phyloP scores from a whole-genome alignment of 192 early-diverging fungal genomes.

The Coemansia sp. region DNA sequence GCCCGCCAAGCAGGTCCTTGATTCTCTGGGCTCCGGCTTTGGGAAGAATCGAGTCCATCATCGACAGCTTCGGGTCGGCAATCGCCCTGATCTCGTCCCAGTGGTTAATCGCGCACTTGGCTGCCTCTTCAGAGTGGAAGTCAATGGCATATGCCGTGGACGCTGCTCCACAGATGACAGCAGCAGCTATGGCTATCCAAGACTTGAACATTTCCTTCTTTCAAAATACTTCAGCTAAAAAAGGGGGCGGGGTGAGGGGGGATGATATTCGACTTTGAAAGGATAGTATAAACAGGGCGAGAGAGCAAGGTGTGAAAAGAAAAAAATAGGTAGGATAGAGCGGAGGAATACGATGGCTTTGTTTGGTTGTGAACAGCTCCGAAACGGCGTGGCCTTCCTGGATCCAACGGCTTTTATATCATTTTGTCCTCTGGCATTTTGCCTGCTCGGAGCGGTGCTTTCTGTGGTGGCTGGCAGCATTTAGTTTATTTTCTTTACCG shows the following conservation, averaged over 20 bases:
- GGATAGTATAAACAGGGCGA: neutral
- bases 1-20: constrained; percentile 20
- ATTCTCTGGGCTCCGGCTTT: constrained; percentile 13
- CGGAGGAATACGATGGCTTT: neutral
- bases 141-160: constrained; percentile 13
- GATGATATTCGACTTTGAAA: neutral
- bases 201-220: constrained; percentile 10
- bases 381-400: neutral
- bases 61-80: constrained; percentile 33
- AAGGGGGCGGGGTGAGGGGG: neutral
- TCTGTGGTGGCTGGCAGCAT: neutral
- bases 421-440: too few relatives aligned
- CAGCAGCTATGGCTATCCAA: neutral
- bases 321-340: neutral
- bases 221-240: neutral
- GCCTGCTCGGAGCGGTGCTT: neutral
- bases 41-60: constrained; percentile 25
- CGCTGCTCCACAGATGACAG: neutral
- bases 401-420: too few relatives aligned
- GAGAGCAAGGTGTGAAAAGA: too few relatives aligned
- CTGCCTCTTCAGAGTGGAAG: constrained; percentile 38
- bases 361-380: neutral
- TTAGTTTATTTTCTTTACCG: neutral
- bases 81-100: constrained; percentile 35
- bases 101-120: constrained; percentile 28